These are phyloP conservation scores for Aspergillus pseudoglaucus DNA, from an alignment of 2,329 filamentous ascomycete genomes.

Conservation along the genomic window DNA sequence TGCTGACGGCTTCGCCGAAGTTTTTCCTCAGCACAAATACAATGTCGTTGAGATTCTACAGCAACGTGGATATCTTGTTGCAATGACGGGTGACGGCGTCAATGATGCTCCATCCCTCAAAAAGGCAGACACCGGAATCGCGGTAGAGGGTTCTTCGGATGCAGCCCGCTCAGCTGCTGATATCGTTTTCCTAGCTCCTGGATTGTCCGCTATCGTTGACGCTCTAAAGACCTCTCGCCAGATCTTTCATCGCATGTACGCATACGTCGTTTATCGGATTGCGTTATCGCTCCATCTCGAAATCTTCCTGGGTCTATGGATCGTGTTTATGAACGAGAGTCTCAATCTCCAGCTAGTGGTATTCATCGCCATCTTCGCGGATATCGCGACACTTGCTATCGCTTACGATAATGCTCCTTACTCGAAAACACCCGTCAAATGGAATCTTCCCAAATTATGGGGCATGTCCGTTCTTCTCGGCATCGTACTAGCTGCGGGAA, in stretches of 20 bases:
- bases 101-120: constrained; percentile 90
- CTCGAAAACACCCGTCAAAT: constrained; percentile 82
- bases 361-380: constrained; percentile 91
- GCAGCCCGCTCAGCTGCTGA: constrained; percentile 86
- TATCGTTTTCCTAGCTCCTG: constrained; percentile 87
- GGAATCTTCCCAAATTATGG: constrained; percentile 92
- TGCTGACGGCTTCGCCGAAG: constrained; percentile 89
- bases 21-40: constrained; percentile 94
- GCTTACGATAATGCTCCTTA: constrained; percentile 90
- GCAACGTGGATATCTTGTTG: constrained; percentile 86
- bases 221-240: constrained; percentile 87
- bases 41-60: constrained; percentile 89
- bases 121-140: constrained; percentile 95
- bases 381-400: constrained; percentile 85
- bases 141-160: constrained; percentile 85
- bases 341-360: constrained; percentile 83
- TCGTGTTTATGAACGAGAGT: constrained; percentile 75
- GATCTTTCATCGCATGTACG: constrained; percentile 96
- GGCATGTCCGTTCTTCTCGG: constrained; percentile 83
- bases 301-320: constrained; percentile 88
- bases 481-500: constrained; percentile 71
- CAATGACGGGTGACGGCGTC: constrained; percentile 94
- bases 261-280: constrained; percentile 93
- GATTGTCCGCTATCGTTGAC: constrained; percentile 87
- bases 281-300: constrained; percentile 85